Evolutionary conservation across 2,329 filamentous ascomycete species (phyloP).

Genomic region (Fusarium sp.): DNA sequence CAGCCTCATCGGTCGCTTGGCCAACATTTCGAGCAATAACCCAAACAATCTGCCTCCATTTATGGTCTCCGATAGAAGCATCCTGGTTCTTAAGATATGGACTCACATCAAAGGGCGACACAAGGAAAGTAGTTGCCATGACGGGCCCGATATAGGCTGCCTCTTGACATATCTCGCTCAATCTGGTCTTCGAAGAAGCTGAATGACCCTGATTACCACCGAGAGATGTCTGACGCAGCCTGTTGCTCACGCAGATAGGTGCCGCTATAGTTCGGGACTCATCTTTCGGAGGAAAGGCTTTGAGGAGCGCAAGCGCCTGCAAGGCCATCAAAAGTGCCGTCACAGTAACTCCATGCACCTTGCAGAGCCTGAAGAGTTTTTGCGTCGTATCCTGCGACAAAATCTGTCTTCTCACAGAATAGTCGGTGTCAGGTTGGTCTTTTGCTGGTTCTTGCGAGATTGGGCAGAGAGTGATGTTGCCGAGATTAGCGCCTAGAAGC

Average conservation of each 20-base stretch:
- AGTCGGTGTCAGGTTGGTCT: background rate
- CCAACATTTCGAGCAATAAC: background rate
- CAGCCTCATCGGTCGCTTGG: background rate
- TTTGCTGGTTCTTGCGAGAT: background rate
- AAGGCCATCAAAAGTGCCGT: background rate
- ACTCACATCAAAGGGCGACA: background rate
- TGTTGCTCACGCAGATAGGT: constrained; percentile 6
- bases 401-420: background rate
- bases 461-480: background rate
- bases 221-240: background rate
- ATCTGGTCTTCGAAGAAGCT: background rate
- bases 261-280: background rate
- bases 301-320: background rate
- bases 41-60: background rate
- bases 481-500: background rate
- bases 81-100: background rate
- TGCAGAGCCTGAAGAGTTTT: background rate
- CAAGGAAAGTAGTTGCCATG: constrained; percentile 1
- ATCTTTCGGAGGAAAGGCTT: background rate
- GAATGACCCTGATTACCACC: background rate
- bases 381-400: background rate
- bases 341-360: background rate
- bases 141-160: background rate
- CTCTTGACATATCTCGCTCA: background rate
- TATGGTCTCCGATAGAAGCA: rapidly evolving